These are phyloP conservation scores for Echinosophora koreensis DNA, from an alignment of 306 rosid species.

Conservation along the genomic window DNA sequence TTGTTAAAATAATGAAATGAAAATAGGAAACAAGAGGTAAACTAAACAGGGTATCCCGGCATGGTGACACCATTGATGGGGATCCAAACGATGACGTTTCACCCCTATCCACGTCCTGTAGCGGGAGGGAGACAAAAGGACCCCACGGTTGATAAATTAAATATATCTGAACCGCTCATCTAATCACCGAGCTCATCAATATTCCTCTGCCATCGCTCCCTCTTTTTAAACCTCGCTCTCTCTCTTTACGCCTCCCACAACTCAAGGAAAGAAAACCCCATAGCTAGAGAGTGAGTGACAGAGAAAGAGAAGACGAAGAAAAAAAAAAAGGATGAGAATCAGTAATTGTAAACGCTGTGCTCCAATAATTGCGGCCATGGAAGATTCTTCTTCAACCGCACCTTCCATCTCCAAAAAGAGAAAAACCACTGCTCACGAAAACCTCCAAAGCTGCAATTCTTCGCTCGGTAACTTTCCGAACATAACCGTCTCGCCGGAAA, in stretches of 20 bases:
- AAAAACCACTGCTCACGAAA: constrained; percentile 42
- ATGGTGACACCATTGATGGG: neutral
- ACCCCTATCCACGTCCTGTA: neutral
- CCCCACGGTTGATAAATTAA: neutral
- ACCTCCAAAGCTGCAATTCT: constrained; percentile 1
- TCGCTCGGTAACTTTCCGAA: constrained; percentile 18
- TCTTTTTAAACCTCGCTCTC: constrained; percentile 43
- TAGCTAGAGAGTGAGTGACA: neutral
- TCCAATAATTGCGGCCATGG: constrained; percentile 45
- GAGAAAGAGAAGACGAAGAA: neutral
- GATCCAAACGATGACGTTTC: neutral
- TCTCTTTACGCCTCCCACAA: neutral
- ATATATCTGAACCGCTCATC: constrained; percentile 61
- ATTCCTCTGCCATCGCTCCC: constrained; percentile 49
- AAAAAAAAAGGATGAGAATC: constrained; percentile 35
- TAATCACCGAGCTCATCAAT: constrained; percentile 43
- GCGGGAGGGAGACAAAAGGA: constrained; percentile 41
- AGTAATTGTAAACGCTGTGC: constrained; percentile 62
- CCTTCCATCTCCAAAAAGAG: constrained; percentile 61
- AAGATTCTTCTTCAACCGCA: constrained; percentile 51
- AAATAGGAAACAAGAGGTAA: too few species aligned
- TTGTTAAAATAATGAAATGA: too few species aligned
- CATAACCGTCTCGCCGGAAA: constrained; percentile 37
- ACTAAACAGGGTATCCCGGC: too few species aligned
- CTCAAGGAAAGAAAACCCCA: constrained; percentile 14